Percentiles rank a stretch among this genome's conserved stretches.
phyloP scores from a whole-genome alignment of 2,329 filamentous ascomycete species.

The Cladosporium sp. region DNA sequence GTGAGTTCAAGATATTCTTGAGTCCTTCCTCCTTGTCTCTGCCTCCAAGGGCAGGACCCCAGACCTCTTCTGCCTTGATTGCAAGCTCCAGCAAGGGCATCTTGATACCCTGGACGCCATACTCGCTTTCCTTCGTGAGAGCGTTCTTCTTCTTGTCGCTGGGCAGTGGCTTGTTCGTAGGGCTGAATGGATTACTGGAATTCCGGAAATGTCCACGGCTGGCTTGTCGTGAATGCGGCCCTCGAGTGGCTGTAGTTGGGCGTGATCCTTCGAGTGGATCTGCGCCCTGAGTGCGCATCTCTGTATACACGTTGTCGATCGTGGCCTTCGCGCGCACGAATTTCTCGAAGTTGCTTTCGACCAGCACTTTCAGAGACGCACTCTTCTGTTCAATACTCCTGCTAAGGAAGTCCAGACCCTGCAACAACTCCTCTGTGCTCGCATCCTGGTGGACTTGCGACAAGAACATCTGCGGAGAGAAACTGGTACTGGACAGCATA shows the following conservation, averaged over 20 bases:
- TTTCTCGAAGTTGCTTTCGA: constrained; percentile 97
- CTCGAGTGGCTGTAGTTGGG: constrained; percentile 24
- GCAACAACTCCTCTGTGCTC: constrained; percentile 77
- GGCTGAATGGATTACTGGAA: constrained; percentile 40
- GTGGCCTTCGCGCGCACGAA: constrained; percentile 97
- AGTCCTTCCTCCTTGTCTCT: constrained; percentile 87
- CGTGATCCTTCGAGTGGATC: constrained; percentile 40
- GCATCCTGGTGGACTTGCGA: constrained; percentile 87
- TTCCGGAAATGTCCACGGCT: constrained; percentile 54
- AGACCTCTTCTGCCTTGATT: constrained; percentile 93
- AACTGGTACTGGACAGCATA: constrained; percentile 90
- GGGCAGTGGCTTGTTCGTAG: constrained; percentile 39
- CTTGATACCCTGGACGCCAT: constrained; percentile 85
- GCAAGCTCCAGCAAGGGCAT: constrained; percentile 83
- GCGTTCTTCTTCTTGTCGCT: constrained; percentile 80
- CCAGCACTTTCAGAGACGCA: constrained; percentile 90
- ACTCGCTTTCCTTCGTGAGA: constrained; percentile 87
- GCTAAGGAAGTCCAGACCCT: constrained; percentile 82
- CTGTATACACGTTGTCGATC: constrained; percentile 97
- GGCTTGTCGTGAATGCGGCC: constrained; percentile 63
- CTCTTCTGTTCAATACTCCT: constrained; percentile 97
- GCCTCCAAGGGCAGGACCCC: constrained; percentile 90
- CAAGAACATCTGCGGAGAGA: constrained; percentile 88
- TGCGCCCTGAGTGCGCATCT: constrained; percentile 79
- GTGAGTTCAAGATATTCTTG: constrained; percentile 71